Base-by-base conservation (phyloP, 2,329 filamentous ascomycete species). In the Metarhizium robertsii region DNA sequence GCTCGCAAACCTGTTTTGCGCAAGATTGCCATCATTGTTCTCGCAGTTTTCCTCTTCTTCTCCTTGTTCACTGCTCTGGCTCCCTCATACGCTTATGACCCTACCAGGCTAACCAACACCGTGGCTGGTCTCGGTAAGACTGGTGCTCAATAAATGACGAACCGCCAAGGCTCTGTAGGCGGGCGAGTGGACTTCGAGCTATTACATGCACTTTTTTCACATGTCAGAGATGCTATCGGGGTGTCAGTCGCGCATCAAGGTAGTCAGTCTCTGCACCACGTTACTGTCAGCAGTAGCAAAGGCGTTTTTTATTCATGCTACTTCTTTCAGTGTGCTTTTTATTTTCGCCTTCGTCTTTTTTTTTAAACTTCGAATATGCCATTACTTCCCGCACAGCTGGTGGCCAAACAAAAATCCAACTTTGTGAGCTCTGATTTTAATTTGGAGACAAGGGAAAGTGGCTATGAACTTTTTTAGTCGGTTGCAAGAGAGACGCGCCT, bases 1-100 rank as follows among this genome's bases (percentile, higher is more conserved):
- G 83, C 83, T 64, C 80, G 79, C 61, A 87, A 86, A 67, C 92
- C 92, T 13, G 81, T 85, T 50, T 77, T 88, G 65, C 88, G 91
- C 74, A 92, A 92, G 75, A 71, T 92, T 53, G 76, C 90, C 60
- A 76, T 94, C 62, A 82, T 92, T 58, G 80, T 77, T 53, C 72
- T 80, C 30, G 78, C 81, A 20, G 69, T 89, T 56, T 71, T 88
- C 60, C 73, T 80, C 53, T 71, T 92, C 62, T 85, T 94, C 71
- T 70, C 89, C 61, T 71, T 95, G 20, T 80, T 95, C 56, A 83
- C 81, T 58, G 81, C 83, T 45, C 71, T 88, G 60, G 84, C 84
- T 50, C 85, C 85, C 25, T 76, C 74, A 32, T 83, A 83, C 59
- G 78, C 76, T 16, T 81, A 82, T 61, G 75, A 82, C 65, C 73